These are phyloP conservation scores for Ceratocystiopsis sp. DNA, from an alignment of 2,329 filamentous ascomycete genomes.

Conservation along the genomic window DNA sequence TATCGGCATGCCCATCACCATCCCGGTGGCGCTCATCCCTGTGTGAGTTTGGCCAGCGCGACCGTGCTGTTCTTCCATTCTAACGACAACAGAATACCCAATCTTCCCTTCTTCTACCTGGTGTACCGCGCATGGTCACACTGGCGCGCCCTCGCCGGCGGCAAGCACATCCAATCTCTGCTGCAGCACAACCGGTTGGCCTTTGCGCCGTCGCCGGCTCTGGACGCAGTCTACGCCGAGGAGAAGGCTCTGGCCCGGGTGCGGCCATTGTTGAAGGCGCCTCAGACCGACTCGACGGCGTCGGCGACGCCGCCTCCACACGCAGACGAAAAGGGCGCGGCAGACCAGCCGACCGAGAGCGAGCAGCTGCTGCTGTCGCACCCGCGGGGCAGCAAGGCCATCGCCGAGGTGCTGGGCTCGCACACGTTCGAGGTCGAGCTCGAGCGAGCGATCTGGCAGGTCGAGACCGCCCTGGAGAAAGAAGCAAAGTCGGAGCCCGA, in stretches of 20 bases:
- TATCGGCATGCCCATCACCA: constrained; percentile 64
- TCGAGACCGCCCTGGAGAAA: constrained; percentile 33
- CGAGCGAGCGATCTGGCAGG: constrained; percentile 61
- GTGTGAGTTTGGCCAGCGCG: constrained; percentile 39
- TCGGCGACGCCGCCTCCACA: too few species aligned
- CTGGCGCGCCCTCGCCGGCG: constrained; percentile 72
- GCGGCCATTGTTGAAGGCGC: neutral
- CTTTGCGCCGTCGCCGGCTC: constrained; percentile 44
- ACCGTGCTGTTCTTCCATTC: neutral
- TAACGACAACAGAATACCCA: constrained; percentile 49
- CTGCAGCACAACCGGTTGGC: constrained; percentile 54
- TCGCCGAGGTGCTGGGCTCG: constrained; percentile 38
- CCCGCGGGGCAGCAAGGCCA: constrained; percentile 15
- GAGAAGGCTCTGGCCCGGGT: constrained; percentile 12
- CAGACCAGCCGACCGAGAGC: constrained; percentile 13
- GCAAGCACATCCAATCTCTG: constrained; percentile 70
- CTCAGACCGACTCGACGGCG: constrained; percentile 11
- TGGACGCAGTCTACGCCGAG: constrained; percentile 55
- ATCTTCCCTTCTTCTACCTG: constrained; percentile 94
- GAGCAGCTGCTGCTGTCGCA: constrained; percentile 26
- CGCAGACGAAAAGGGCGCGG: too few species aligned
- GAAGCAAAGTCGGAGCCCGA: constrained; percentile 9
- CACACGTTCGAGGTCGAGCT: constrained; percentile 57
- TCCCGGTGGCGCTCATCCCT: constrained; percentile 69
- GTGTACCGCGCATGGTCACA: constrained; percentile 84